Base-by-base conservation (phyloP, 805 yeast species). In the Ogataea thermomethanolica region DNA sequence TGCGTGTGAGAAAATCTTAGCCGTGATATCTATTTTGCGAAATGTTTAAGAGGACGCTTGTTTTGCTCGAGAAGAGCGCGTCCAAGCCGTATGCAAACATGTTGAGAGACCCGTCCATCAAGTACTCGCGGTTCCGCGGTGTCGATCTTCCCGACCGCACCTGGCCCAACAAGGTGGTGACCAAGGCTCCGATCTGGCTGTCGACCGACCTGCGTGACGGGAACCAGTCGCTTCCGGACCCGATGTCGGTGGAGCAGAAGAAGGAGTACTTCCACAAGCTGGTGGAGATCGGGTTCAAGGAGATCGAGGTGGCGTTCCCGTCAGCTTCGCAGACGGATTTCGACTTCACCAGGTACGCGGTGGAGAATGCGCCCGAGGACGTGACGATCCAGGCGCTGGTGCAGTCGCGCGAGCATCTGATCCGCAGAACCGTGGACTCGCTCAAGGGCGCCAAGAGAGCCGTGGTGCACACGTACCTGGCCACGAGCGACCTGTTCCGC, bases 261-360 rank as follows among this genome's bases (percentile, higher is more conserved):
- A 81, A 81, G 56, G 81, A 77, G 54, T 82, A 82, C 59, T 83
- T 82, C 70, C 80, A 80, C 53, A 83, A 83, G 62, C 68, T 83
- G 50, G 53, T 82, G 7, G 86, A 82, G 43, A 68, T 83, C 42
- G 91, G 91, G 2, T 82, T 83, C 67, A 83, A 83, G 58, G 91
- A 83, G 65, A 83, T 83, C 53, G 91, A 83, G 62, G 91, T 83
- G 33, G 70, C 87, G 3, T 83, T 83, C 66, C 91, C 91, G 8
- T 79, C 87, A 22, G 90, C 90, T 3, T 82, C 89, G 4, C 90
- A 83, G 58, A 81, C 87, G 6, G 91, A 83, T 65, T 83, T 83
- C 55, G 91, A 83, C 62, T 83, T 83, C 69, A 83, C 91, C 15
- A 69, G 89, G 44, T 83, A 77, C 53, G 90, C 89, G 6, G 88